Evolutionary conservation across 495 filamentous ascomycete species (phyloP), one percentile per base, ranked within the genome.

Genomic region (Penicillium cataractarum): DNA sequence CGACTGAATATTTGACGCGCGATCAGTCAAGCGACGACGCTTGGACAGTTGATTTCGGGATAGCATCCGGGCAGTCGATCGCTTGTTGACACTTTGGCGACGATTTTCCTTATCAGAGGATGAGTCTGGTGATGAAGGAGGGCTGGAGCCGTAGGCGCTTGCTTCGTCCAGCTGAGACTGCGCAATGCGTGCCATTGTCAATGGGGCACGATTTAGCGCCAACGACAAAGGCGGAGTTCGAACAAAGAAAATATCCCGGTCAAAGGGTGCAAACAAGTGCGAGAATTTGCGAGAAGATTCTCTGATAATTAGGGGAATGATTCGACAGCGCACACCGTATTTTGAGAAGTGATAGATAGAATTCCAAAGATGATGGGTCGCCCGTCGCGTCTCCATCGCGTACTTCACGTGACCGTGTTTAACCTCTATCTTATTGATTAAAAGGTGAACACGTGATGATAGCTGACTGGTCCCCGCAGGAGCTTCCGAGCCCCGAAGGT

Each of bases 31-130:
- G 65, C 80, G 79, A 33, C 74, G 74, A 26, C 82, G 76, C 64
- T 84, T 84, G 39, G 61, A 70, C 8, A 67, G 44, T 31, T 61
- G 54, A 15, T 50, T 56, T 24, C 65, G 22, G 61, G 70, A 48
- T 49, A 79, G 31, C 79, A 80, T 78, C 60, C 67, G 51, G 49
- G 49, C 33, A 15, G 12, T 60, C 24, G 55, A 62, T 57, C 56
- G 74, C 62, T 74, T 72, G 48, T 72, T 74, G 29, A n/a, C 35
- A n/a, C 9, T 51, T 32, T 54, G 61, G 32, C 56, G 68, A 19
- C 59, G 68, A 63, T 89, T 89, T 65, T 89, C 87, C 67, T 89
- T 89, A 67, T 89, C 87, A 0, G 85, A 86, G 63, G 78, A 62
- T 13, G 57, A 63, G 63, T 79, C 24, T 59, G 79, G 65, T 22